Percentiles rank a stretch among this genome's conserved stretches.
Conservation (phyloP, 2,329 filamentous ascomycete species). For the Verruconis gallopava region DNA sequence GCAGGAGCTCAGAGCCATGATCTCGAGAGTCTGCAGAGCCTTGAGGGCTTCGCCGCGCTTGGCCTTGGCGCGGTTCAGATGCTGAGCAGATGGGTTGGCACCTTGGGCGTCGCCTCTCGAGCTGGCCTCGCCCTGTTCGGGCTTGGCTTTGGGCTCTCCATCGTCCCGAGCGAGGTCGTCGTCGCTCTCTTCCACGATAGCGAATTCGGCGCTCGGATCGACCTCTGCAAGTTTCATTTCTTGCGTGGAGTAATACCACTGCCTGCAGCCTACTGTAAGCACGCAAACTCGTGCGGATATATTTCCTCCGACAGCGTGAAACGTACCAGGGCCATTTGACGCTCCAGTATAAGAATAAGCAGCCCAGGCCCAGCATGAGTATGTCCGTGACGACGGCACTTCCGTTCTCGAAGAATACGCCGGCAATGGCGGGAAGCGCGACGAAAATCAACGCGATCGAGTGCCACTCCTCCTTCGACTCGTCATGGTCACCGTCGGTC, state of each 20-base stretch:
- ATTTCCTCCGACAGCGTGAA: background rate
- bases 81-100: conserved; percentile 6
- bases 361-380: conserved; percentile 64
- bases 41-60: conserved; percentile 4
- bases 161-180: conserved; percentile 17
- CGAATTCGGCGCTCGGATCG: conserved; percentile 12
- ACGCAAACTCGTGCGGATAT: background rate
- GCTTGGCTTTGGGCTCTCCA: background rate
- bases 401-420: conserved; percentile 74
- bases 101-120: conserved; percentile 5
- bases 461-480: conserved; percentile 58
- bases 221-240: conserved; percentile 13
- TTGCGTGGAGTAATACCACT: conserved; percentile 41
- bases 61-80: background rate
- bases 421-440: conserved; percentile 72
- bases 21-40: conserved; percentile 4
- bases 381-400: conserved; percentile 74
- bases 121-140: conserved; percentile 1
- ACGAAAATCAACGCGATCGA: conserved; percentile 73
- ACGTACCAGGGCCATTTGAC: conserved; percentile 76
- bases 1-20: conserved; percentile 58
- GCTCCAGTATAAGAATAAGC: conserved; percentile 84
- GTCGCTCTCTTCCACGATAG: conserved; percentile 21
- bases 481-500: conserved; percentile 21
- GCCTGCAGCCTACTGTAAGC: conserved; percentile 21